These are phyloP conservation scores for Caulochytrium protostelioides DNA, from an alignment of 371 early-diverging fungal species.

Conservation along the genomic window DNA sequence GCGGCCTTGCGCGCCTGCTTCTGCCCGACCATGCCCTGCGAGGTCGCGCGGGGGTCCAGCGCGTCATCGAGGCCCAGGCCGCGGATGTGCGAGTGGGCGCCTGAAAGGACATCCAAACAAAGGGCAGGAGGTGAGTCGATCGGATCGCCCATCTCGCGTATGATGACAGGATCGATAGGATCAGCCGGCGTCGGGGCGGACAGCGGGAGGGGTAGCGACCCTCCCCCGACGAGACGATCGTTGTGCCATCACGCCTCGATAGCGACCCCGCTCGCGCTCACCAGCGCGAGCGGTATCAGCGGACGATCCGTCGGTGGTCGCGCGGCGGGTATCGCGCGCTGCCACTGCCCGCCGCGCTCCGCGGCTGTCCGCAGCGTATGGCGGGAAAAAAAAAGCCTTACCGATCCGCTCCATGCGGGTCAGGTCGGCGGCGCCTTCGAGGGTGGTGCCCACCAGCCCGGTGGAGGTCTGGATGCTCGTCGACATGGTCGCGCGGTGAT, in stretches of 20 bases:
- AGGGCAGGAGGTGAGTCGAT: background rate
- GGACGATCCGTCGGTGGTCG: too few species aligned
- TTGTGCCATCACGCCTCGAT: background rate
- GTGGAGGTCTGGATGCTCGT: too few species aligned
- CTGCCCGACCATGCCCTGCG: conserved; percentile 98
- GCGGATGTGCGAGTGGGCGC: conserved; percentile 85
- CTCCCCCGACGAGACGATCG: background rate
- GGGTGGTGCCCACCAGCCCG: conserved; percentile 11
- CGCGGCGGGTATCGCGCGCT: too few species aligned
- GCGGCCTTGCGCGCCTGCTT: conserved; percentile 85
- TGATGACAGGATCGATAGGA: background rate
- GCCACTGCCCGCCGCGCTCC: too few species aligned
- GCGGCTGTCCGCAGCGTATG: too few species aligned
- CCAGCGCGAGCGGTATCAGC: too few species aligned
- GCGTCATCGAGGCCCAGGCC: conserved; percentile 57
- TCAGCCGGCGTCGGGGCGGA: background rate
- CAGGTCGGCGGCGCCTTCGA: conserved; percentile 32
- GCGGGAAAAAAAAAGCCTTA: conserved; percentile 8
- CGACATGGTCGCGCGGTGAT: too few species aligned
- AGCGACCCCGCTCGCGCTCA: background rate
- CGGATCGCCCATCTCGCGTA: background rate
- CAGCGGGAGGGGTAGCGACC: background rate
- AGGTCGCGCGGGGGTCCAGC: conserved; percentile 52
- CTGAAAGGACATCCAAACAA: conserved; percentile 9
- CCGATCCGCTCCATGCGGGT: conserved; percentile 45